These are phyloP conservation scores for Botryosphaeria dothidea DNA, from an alignment of 2,329 filamentous ascomycete species.

Conservation along the genomic window DNA sequence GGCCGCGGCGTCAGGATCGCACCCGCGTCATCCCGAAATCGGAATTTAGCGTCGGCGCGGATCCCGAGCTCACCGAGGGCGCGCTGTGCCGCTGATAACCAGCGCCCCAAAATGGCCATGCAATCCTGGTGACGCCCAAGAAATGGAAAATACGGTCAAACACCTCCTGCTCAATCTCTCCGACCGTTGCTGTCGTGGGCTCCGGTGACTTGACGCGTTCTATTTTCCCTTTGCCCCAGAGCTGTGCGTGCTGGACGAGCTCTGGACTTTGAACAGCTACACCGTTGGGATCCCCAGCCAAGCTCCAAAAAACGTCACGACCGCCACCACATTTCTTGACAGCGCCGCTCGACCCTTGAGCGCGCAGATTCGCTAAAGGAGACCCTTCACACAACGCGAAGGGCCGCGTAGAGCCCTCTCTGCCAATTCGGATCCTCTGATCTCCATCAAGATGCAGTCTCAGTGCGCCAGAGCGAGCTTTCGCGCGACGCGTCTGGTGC, in stretches of 20 bases:
- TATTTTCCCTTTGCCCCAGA: background rate
- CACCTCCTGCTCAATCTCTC: background rate
- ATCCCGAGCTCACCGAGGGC: slow-evolving; percentile 5
- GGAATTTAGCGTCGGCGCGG: background rate
- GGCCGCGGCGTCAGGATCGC: background rate
- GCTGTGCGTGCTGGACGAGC: background rate
- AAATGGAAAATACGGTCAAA: background rate
- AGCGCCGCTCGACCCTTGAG: background rate
- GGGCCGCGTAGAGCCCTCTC: background rate
- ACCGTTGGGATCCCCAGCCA: background rate
- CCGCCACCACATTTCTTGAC: background rate
- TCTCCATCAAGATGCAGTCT: slow-evolving; percentile 15
- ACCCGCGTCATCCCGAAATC: slow-evolving; percentile 6
- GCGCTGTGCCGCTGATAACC: slow-evolving; percentile 14
- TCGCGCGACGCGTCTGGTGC: slow-evolving; percentile 14
- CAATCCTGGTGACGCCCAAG: background rate
- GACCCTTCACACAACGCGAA: background rate
- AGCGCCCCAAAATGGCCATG: slow-evolving; percentile 7
- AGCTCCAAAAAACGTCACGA: slow-evolving; percentile 2
- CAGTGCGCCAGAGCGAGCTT: slow-evolving; percentile 18
- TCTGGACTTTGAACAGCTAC: background rate
- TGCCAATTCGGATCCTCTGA: background rate
- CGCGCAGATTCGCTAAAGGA: background rate
- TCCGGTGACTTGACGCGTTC: background rate
- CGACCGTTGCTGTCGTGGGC: background rate